Base-by-base conservation (phyloP, 305 asterid species). In the Solanum hybrid region DNA sequence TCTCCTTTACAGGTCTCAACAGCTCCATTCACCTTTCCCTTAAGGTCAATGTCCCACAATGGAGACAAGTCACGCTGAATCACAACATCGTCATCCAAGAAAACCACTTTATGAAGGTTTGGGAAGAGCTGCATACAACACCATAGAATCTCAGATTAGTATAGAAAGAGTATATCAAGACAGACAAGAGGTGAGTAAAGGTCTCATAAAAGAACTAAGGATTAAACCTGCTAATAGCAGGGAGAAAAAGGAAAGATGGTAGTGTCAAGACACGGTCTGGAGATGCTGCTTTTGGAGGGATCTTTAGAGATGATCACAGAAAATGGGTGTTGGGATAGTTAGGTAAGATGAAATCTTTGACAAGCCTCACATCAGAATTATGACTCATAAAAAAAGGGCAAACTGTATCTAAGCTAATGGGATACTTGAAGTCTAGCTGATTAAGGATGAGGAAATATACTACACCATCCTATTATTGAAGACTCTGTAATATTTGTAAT, bases 1-100 rank as follows among this genome's bases (percentile, higher is more conserved):
- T 95, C 96, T 90, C 98, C 98, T 93, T 91, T 95, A 91, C 98
- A 96, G 51, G 98, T 96, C 93, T 94, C 98, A 87, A 96, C 96
- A 90, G 98, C 98, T 88, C 98, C 98, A 89, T 96, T 95, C 82
- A 95, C 96, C 90, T 94, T 95, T 89, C 95, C 97, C 10, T 90
- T 90, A 72, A 95, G 98, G 89, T 96, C 94, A 91, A 96, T 93
- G 27, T 94, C 94, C 98, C 98, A 96, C 45, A 96, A 95, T 85
- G 98, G 96, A 91, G 97, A 94, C 90, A 96, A 75, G 92, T 96
- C 98, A 37, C 90, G 96, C 89, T 96, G 98, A 92, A 95, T 93
- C 89, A 95, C 98, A 89, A 96, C 91, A 92, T 96, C 98, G 69
- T 96, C 98, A 90, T 96, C 98, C 89, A 96, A 92, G 95, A 96